phyloP scores from a whole-genome alignment of 129 eudicot genomes.

The Ambrosia trifida region DNA sequence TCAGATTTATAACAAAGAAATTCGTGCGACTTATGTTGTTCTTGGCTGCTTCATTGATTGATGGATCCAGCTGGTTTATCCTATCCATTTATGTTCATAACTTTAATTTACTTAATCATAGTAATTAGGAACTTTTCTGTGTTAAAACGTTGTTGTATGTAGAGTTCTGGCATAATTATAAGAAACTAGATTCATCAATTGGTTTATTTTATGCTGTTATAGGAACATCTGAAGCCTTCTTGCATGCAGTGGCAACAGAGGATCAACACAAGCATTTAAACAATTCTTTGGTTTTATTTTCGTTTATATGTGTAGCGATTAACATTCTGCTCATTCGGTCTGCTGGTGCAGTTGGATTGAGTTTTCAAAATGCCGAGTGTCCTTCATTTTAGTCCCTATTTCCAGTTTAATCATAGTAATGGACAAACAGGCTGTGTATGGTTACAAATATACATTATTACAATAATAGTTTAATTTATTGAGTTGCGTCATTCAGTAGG shows the following conservation, averaged over 20 bases:
- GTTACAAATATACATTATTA: too few relatives aligned
- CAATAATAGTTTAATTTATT: background rate
- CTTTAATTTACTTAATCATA: background rate
- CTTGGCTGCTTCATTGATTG: conserved; percentile 6
- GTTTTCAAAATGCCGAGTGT: conserved; percentile 95
- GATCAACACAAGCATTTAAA: conserved; percentile 77
- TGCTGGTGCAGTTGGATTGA: conserved; percentile 92
- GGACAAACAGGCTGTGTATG: background rate
- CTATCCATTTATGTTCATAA: background rate
- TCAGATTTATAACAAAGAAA: too few relatives aligned
- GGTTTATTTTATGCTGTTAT: conserved; percentile 16
- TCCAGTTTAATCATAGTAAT: background rate
- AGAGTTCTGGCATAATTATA: background rate
- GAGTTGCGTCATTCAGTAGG: background rate
- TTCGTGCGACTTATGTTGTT: background rate
- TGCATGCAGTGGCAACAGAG: conserved; percentile 95
- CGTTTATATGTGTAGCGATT: conserved; percentile 62
- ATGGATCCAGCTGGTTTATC: conserved; percentile 19
- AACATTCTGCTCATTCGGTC: conserved; percentile 74
- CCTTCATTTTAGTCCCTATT: conserved; percentile 43
- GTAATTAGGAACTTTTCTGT: conserved; percentile 9
- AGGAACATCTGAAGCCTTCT: conserved; percentile 99
- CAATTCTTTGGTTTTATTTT: conserved; percentile 71
- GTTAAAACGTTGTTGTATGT: conserved; percentile 8
- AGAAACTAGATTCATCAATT: background rate